Percentiles rank a stretch among this genome's conserved stretches.
phyloP scores from a whole-genome alignment of 225 moss, liverwort and hornwort species.

The Asterella californica region DNA sequence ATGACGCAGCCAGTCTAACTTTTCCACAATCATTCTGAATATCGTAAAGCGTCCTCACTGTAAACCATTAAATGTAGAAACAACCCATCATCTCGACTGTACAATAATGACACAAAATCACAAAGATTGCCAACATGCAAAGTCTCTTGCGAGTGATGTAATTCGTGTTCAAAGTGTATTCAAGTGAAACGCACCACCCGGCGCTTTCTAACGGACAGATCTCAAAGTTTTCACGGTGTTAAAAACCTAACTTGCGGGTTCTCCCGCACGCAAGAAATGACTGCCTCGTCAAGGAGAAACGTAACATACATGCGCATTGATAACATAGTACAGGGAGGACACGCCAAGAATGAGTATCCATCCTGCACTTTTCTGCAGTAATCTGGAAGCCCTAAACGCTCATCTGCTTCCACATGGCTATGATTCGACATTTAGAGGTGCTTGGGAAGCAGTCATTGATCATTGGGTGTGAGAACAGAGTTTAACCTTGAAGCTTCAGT shows the following conservation, averaged over 20 bases:
- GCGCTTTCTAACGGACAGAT: not conserved
- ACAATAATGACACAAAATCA: not conserved
- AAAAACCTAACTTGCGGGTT: no score
- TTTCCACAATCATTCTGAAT: conserved; percentile 86
- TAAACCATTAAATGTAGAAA: conserved; percentile 25
- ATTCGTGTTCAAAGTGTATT: not conserved
- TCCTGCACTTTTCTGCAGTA: not conserved
- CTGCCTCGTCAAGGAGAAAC: not conserved
- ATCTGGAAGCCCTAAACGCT: not conserved
- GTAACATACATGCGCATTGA: not conserved
- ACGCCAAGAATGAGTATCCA: not conserved
- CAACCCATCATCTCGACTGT: conserved; percentile 19
- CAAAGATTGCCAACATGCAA: not conserved
- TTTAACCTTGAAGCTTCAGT: conserved; percentile 32
- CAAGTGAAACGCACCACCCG: not conserved
- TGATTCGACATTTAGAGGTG: not conserved
- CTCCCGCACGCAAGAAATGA: not conserved
- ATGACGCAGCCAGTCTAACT: conserved; percentile 95
- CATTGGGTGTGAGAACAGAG: not conserved
- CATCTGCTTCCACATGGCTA: not conserved
- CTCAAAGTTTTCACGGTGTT: not conserved
- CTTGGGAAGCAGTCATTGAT: not conserved
- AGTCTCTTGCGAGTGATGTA: no score
- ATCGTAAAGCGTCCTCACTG: conserved; percentile 9
- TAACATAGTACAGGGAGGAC: not conserved